Evolutionary conservation across 108 stramenopile species (phyloP).

Genomic region (Pseudonitzschia pungens): DNA sequence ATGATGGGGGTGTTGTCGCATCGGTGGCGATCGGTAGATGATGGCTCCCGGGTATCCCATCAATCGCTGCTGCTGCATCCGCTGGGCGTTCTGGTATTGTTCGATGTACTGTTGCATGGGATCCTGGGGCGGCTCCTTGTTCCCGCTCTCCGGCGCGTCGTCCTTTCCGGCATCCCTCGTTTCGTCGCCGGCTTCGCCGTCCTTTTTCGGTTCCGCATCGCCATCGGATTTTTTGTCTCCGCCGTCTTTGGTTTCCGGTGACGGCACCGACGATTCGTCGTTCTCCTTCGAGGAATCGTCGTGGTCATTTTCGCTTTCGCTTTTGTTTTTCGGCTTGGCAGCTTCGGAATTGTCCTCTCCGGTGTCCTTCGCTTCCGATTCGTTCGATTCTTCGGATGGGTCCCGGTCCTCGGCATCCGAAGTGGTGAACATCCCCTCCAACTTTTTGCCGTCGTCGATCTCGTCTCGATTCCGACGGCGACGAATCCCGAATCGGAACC

Average conservation of each 20-base stretch:
- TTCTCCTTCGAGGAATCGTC: background rate
- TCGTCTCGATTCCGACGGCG: background rate
- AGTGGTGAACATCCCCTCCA: background rate
- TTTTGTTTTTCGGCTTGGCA: background rate
- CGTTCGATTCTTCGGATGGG: background rate
- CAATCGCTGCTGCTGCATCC: background rate
- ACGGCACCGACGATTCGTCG: background rate
- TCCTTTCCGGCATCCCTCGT: slow-evolving; percentile 10
- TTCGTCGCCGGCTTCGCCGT: slow-evolving; percentile 23
- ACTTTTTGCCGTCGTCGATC: background rate
- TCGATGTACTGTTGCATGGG: background rate
- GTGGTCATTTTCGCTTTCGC: background rate
- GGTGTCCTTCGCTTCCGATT: background rate
- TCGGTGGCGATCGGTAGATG: slow-evolving; percentile 1
- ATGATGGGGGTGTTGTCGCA: background rate
- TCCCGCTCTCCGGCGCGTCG: background rate
- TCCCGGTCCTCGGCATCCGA: background rate
- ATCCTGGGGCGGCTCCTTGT: background rate
- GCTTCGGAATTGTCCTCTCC: slow-evolving; percentile 1
- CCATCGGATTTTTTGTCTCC: background rate
- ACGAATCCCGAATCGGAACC: background rate
- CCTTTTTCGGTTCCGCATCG: slow-evolving; percentile 27
- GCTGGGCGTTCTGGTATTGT: background rate
- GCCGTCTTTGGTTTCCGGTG: background rate
- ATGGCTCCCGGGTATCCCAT: slow-evolving; percentile 5